phyloP scores from a whole-genome alignment of 331 rosid genomes.

The Telfairia occidentalis region DNA sequence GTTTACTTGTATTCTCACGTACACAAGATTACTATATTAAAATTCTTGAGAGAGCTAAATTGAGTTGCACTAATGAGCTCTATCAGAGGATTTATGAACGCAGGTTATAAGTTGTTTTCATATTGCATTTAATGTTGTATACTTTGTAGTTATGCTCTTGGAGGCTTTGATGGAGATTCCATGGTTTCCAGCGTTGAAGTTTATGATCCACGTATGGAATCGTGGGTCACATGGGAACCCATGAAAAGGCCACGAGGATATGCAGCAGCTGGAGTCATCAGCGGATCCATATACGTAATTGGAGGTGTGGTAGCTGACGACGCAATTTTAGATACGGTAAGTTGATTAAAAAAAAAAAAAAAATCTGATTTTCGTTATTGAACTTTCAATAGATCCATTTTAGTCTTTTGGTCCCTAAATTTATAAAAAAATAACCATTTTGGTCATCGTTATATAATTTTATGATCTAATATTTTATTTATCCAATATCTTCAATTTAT shows the following conservation, averaged over 20 bases:
- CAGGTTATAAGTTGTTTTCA: not conserved
- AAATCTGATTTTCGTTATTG: no score
- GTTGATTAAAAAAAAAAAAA: no score
- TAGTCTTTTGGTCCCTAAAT: no score
- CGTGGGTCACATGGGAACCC: slow-evolving; percentile 36
- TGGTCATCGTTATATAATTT: no score
- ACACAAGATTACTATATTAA: no score
- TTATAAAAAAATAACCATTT: no score
- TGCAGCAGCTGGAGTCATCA: slow-evolving; percentile 47
- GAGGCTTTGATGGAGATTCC: slow-evolving; percentile 46
- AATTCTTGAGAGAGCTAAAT: no score
- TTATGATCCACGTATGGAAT: slow-evolving; percentile 39
- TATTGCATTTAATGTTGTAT: not conserved
- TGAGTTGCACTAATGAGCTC: not conserved
- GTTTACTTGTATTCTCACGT: no score
- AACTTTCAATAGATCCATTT: no score
- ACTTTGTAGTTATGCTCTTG: slow-evolving; percentile 38
- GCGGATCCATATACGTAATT: slow-evolving; percentile 43
- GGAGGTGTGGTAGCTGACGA: slow-evolving; percentile 45
- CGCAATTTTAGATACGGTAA: slow-evolving; percentile 34
- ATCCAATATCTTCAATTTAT: no score
- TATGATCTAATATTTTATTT: no score
- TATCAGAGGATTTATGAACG: not conserved
- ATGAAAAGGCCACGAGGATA: slow-evolving; percentile 33
- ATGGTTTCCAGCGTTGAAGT: slow-evolving; percentile 43